A percentile compares a stretch with the other conserved stretches of the same genome.
Conservation (phyloP, 1,284 basidiomycete genomes). For the Ceraceosorus bombacis region DNA sequence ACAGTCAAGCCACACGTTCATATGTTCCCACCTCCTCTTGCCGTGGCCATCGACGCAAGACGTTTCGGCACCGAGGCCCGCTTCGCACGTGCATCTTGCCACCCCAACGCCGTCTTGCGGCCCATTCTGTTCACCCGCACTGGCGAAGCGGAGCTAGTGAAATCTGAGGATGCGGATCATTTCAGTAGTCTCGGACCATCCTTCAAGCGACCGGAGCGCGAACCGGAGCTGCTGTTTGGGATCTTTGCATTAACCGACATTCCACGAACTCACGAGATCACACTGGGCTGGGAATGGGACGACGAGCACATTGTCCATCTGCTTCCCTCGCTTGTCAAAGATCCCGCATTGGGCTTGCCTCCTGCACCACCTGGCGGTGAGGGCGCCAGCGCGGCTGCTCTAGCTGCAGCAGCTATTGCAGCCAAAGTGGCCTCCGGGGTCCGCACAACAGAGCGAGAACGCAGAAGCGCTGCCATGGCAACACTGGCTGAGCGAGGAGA, state of each 20-base stretch:
- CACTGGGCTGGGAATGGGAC: constrained; percentile 94
- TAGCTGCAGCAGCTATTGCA: background rate
- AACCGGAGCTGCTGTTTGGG: constrained; percentile 63
- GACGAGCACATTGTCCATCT: constrained; percentile 79
- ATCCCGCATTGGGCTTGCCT: constrained; percentile 29
- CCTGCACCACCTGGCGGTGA: background rate
- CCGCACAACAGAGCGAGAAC: constrained; percentile 6
- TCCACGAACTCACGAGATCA: constrained; percentile 73
- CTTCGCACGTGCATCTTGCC: constrained; percentile 75
- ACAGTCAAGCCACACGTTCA: constrained; percentile 64
- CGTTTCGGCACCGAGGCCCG: constrained; percentile 67
- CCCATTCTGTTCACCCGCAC: constrained; percentile 60
- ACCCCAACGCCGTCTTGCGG: constrained; percentile 77
- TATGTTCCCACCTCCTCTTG: constrained; percentile 69
- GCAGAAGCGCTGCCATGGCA: constrained; percentile 25
- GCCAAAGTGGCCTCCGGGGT: constrained; percentile 14
- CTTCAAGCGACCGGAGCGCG: constrained; percentile 25
- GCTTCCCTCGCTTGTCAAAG: constrained; percentile 63
- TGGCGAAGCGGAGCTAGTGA: background rate
- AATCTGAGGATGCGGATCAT: no score
- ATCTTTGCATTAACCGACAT: constrained; percentile 75
- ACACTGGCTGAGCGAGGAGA: constrained; percentile 33
- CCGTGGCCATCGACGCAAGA: constrained; percentile 72
- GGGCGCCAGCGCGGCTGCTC: constrained; percentile 1
- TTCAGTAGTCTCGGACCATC: no score